These are phyloP conservation scores for Lanmaoa rubissima DNA, from an alignment of 768 basidiomycete genomes.

Conservation along the genomic window DNA sequence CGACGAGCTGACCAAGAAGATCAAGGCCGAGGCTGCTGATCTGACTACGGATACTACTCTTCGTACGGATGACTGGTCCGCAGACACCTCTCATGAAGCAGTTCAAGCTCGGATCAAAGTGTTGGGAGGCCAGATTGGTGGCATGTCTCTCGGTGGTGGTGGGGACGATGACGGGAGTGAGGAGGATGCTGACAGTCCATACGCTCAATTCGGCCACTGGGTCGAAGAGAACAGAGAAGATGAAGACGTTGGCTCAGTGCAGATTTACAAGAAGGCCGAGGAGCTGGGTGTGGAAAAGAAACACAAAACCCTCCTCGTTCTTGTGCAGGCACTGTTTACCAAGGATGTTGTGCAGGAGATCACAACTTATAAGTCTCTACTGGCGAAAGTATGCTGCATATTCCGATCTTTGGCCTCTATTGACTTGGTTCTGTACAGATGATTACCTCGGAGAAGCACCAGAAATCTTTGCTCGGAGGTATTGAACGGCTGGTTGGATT, in stretches of 20 bases:
- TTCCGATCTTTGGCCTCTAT: neutral
- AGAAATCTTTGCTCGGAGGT: constrained; percentile 92
- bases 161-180: constrained; percentile 88
- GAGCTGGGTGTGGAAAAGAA: constrained; percentile 93
- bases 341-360: constrained; percentile 67
- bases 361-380: constrained; percentile 59
- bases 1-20: constrained; percentile 85
- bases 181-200: constrained; percentile 84
- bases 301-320: constrained; percentile 81
- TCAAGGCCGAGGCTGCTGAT: constrained; percentile 85
- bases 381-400: constrained; percentile 56
- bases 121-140: constrained; percentile 58
- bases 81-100: constrained; percentile 87
- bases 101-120: constrained; percentile 79
- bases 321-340: constrained; percentile 84
- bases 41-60: constrained; percentile 61
- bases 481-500: constrained; percentile 85
- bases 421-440: constrained; percentile 46
- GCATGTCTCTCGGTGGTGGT: constrained; percentile 41
- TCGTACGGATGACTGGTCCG: constrained; percentile 81
- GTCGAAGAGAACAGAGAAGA: constrained; percentile 64
- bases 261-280: constrained; percentile 85
- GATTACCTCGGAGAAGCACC: constrained; percentile 91
- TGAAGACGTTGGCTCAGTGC: constrained; percentile 41
- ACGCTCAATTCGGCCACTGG: constrained; percentile 81